Evolutionary conservation across 208 protist genomes (phyloP).

Genomic region (Trypanosoma brucei): DNA sequence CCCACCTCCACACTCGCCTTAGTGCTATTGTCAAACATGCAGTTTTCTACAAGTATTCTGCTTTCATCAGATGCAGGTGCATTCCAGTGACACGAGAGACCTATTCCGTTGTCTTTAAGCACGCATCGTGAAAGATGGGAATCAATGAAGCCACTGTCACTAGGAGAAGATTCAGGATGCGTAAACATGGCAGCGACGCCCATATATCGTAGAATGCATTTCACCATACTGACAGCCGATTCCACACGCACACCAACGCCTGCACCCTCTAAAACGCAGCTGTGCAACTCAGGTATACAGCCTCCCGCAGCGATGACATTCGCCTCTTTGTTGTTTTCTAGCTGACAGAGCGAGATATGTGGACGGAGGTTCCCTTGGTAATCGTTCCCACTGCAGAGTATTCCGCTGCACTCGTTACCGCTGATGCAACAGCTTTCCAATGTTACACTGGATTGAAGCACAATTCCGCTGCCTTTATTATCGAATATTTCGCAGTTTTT

Average conservation of each 20-base stretch:
- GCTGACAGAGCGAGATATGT: constrained; percentile 8
- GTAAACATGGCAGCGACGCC: constrained; percentile 7
- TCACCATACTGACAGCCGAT: constrained; percentile 10
- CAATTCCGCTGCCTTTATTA: constrained; percentile 16
- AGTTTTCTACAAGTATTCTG: constrained; percentile 8
- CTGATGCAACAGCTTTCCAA: constrained; percentile 17
- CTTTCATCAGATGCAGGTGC: background rate
- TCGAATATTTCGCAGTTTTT: constrained; percentile 11
- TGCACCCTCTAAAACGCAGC: constrained; percentile 17
- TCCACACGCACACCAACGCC: constrained; percentile 11
- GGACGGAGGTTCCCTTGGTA: background rate
- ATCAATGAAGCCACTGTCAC: background rate
- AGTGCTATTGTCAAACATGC: constrained; percentile 10
- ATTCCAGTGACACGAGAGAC: constrained; percentile 8
- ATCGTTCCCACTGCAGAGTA: constrained; percentile 5
- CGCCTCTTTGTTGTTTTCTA: constrained; percentile 7
- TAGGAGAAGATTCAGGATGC: background rate
- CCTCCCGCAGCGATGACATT: constrained; percentile 3
- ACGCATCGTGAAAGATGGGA: constrained; percentile 5
- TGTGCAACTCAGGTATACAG: constrained; percentile 8
- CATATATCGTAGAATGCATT: constrained; percentile 13
- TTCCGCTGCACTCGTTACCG: constrained; percentile 5
- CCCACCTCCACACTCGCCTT: constrained; percentile 1
- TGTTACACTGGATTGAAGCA: constrained; percentile 9
- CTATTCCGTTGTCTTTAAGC: constrained; percentile 11